Conservation (phyloP, 495 filamentous ascomycete species). For the Hypoxylon fragiforme region DNA sequence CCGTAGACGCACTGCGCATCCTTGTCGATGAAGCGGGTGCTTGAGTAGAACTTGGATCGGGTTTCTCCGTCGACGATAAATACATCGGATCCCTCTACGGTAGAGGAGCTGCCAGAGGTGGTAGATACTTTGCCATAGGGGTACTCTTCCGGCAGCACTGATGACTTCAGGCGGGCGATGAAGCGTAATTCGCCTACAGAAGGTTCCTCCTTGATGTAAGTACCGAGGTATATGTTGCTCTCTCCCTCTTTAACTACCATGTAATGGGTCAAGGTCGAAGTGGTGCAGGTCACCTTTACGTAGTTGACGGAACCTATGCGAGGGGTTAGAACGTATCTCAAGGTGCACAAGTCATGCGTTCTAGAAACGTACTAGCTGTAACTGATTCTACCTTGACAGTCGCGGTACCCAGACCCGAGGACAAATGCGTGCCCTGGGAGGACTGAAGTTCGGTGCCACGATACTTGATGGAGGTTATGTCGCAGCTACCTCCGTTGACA, state of each 20-base stretch:
- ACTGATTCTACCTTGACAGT: slow-evolving; percentile 57
- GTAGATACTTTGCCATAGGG: slow-evolving; percentile 54
- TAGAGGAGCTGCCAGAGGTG: slow-evolving; percentile 51
- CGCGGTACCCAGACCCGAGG: slow-evolving; percentile 62
- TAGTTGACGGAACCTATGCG: slow-evolving; percentile 48
- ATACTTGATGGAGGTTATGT: slow-evolving; percentile 65
- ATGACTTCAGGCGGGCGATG: slow-evolving; percentile 63
- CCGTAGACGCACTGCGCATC: slow-evolving; percentile 61
- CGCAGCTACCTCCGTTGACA: slow-evolving; percentile 59
- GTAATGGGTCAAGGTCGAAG: slow-evolving; percentile 64
- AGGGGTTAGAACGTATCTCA: slow-evolving; percentile 6
- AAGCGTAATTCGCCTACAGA: slow-evolving; percentile 64
- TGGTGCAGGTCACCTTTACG: slow-evolving; percentile 64
- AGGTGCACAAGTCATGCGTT: neutral
- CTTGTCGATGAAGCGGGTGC: slow-evolving; percentile 68
- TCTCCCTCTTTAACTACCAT: slow-evolving; percentile 62
- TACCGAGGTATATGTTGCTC: slow-evolving; percentile 64
- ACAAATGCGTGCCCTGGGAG: slow-evolving; percentile 57
- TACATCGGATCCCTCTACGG: slow-evolving; percentile 66
- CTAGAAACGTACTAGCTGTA: slow-evolving; percentile 27
- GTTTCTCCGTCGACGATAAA: slow-evolving; percentile 64
- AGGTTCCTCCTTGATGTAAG: slow-evolving; percentile 63
- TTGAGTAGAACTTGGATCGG: slow-evolving; percentile 70
- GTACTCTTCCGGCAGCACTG: slow-evolving; percentile 58
- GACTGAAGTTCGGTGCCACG: slow-evolving; percentile 61